A percentile compares a stretch with the other conserved stretches of the same genome.
These are phyloP conservation scores for Botryosphaeria dothidea DNA, from an alignment of 2,329 filamentous ascomycete species.

Conservation along the genomic window DNA sequence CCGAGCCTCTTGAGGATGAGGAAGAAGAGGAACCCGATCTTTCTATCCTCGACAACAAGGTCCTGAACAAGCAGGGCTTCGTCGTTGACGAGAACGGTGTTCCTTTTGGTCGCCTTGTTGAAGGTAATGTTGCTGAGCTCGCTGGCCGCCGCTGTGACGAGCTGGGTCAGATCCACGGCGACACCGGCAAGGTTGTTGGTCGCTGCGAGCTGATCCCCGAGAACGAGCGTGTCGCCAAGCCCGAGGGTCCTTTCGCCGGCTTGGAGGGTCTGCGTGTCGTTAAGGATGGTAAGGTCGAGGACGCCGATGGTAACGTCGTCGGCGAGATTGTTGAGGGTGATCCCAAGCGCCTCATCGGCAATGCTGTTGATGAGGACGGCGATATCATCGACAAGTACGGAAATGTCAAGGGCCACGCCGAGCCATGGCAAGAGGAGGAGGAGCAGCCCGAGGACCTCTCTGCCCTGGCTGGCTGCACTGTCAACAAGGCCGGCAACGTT, in stretches of 20 bases:
- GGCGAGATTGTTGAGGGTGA: constrained; percentile 61
- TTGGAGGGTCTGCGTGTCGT: constrained; percentile 51
- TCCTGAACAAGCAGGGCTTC: constrained; percentile 52
- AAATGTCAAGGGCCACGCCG: constrained; percentile 62
- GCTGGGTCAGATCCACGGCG: constrained; percentile 70
- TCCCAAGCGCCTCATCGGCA: constrained; percentile 59
- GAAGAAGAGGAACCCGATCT: constrained; percentile 46
- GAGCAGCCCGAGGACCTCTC: constrained; percentile 57
- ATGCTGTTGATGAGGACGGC: constrained; percentile 62
- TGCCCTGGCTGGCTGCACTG: constrained; percentile 60
- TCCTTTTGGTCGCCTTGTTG: constrained; percentile 61
- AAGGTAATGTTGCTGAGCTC: constrained; percentile 65
- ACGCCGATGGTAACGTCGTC: constrained; percentile 52
- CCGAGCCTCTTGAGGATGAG: constrained; percentile 56
- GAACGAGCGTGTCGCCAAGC: constrained; percentile 58
- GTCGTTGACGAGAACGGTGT: constrained; percentile 53
- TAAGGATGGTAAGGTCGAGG: constrained; percentile 50
- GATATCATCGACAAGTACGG: constrained; percentile 64
- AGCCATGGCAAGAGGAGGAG: constrained; percentile 53
- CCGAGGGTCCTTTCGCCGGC: constrained; percentile 53
- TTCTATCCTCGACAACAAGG: constrained; percentile 48
- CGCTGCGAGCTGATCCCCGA: constrained; percentile 68
- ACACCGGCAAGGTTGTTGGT: constrained; percentile 69
- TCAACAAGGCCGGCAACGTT: constrained; percentile 65
- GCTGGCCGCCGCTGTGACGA: constrained; percentile 71